Conservation (phyloP, 2,329 filamentous ascomycete genomes). For the Ceratocystis huliohia region DNA sequence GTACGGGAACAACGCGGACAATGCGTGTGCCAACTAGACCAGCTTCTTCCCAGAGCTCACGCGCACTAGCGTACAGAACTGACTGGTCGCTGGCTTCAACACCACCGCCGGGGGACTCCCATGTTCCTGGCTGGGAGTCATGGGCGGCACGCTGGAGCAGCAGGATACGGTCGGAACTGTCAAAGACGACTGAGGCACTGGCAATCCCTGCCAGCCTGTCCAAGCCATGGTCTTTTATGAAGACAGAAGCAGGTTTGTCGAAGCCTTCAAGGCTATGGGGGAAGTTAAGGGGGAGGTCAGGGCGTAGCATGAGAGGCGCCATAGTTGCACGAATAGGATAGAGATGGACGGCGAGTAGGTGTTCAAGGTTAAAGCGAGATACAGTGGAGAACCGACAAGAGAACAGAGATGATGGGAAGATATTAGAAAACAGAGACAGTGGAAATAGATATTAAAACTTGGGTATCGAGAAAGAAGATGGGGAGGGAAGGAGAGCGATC, state of each 20-base stretch:
- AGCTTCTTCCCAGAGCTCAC: slow-evolving; percentile 39
- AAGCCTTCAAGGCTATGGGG: slow-evolving; percentile 22
- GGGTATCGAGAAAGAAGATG: not conserved
- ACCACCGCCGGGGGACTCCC: slow-evolving; percentile 40
- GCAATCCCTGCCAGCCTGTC: slow-evolving; percentile 25
- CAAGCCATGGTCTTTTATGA: slow-evolving; percentile 20
- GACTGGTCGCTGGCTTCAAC: slow-evolving; percentile 32
- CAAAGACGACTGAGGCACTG: slow-evolving; percentile 29
- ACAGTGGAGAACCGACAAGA: not conserved
- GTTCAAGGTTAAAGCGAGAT: not conserved
- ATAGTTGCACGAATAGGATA: slow-evolving; percentile 9
- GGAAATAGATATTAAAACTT: not conserved
- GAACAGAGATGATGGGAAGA: not conserved
- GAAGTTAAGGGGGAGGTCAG: slow-evolving; percentile 21
- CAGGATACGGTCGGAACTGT: slow-evolving; percentile 29
- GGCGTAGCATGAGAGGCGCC: slow-evolving; percentile 18
- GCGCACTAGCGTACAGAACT: slow-evolving; percentile 33
- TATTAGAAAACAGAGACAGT: not conserved
- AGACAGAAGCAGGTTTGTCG: slow-evolving; percentile 21
- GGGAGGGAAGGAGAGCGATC: not conserved
- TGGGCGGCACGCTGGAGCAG: slow-evolving; percentile 35
- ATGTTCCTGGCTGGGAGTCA: slow-evolving; percentile 35
- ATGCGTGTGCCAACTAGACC: slow-evolving; percentile 29
- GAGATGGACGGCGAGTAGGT: not conserved
- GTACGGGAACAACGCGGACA: slow-evolving; percentile 26